A percentile compares a stretch with the other conserved stretches of the same genome.
These are phyloP conservation scores for Fusarium multiceps DNA, from an alignment of 2,329 filamentous ascomycete genomes.

Conservation along the genomic window DNA sequence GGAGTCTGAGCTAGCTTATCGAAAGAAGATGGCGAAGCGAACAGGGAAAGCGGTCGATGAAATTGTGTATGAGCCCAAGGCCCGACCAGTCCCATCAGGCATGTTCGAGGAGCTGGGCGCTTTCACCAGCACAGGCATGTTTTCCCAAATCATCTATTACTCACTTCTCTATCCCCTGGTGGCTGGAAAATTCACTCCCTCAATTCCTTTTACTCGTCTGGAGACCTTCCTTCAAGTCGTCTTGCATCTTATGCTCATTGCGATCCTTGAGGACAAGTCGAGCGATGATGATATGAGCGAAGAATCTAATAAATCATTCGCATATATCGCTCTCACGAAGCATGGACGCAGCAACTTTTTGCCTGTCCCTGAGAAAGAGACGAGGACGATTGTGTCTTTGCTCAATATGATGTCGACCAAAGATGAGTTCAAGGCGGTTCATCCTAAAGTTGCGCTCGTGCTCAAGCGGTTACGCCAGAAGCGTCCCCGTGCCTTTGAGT, in stretches of 20 bases:
- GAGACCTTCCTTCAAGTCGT: constrained; percentile 94
- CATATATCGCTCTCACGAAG: constrained; percentile 75
- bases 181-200: constrained; percentile 74
- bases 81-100: constrained; percentile 79
- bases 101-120: constrained; percentile 79
- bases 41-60: constrained; percentile 83
- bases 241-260: constrained; percentile 86
- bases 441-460: constrained; percentile 85
- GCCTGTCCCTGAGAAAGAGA: constrained; percentile 61
- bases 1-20: constrained; percentile 91
- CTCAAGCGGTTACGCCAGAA: constrained; percentile 87
- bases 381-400: constrained; percentile 73
- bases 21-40: constrained; percentile 86
- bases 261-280: constrained; percentile 82
- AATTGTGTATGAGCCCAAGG: constrained; percentile 89
- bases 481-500: constrained; percentile 77
- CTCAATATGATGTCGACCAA: constrained; percentile 71
- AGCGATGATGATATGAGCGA: constrained; percentile 63
- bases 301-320: constrained; percentile 72
- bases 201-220: constrained; percentile 82
- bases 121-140: constrained; percentile 87
- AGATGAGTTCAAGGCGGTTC: constrained; percentile 82
- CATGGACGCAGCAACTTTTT: constrained; percentile 71
- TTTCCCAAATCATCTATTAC: constrained; percentile 91
- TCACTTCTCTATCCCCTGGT: constrained; percentile 84